phyloP scores from a whole-genome alignment of 768 basidiomycete species.

The Lentinula sp. region DNA sequence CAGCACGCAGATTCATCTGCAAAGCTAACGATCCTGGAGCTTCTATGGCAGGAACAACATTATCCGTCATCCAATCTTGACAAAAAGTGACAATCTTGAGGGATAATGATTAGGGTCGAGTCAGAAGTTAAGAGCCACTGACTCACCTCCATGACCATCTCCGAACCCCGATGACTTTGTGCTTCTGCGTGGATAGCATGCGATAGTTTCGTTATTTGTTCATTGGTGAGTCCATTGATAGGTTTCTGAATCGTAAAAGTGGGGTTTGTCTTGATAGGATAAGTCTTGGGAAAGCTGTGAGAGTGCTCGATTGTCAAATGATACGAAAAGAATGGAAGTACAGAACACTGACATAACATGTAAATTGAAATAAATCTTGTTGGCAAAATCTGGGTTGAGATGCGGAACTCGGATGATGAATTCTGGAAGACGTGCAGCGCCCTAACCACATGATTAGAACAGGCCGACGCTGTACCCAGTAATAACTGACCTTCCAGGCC shows the following conservation, averaged over 20 bases:
- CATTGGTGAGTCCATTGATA: slow-evolving; percentile 47
- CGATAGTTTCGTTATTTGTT: slow-evolving; percentile 51
- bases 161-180: slow-evolving; percentile 57
- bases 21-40: slow-evolving; percentile 65
- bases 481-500: slow-evolving; percentile 68
- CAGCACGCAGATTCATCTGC: slow-evolving; percentile 71
- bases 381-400: slow-evolving; percentile 48
- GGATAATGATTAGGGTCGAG: neutral
- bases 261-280: slow-evolving; percentile 67
- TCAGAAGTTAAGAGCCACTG: neutral
- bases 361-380: slow-evolving; percentile 59
- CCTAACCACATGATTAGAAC: slow-evolving; percentile 30
- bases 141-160: slow-evolving; percentile 74
- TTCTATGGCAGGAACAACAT: slow-evolving; percentile 53
- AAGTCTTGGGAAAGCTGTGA: slow-evolving; percentile 72
- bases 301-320: neutral
- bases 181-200: slow-evolving; percentile 61
- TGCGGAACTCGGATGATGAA: slow-evolving; percentile 71
- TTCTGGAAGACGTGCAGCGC: slow-evolving; percentile 63
- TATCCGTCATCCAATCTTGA: slow-evolving; percentile 64
- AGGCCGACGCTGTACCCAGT: neutral
- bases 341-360: slow-evolving; percentile 54
- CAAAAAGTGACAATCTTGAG: slow-evolving; percentile 56
- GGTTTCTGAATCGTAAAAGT: slow-evolving; percentile 66
- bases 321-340: neutral